Base-by-base conservation (phyloP, 352 stramenopile species). In the Globisporangium takayamanum region DNA sequence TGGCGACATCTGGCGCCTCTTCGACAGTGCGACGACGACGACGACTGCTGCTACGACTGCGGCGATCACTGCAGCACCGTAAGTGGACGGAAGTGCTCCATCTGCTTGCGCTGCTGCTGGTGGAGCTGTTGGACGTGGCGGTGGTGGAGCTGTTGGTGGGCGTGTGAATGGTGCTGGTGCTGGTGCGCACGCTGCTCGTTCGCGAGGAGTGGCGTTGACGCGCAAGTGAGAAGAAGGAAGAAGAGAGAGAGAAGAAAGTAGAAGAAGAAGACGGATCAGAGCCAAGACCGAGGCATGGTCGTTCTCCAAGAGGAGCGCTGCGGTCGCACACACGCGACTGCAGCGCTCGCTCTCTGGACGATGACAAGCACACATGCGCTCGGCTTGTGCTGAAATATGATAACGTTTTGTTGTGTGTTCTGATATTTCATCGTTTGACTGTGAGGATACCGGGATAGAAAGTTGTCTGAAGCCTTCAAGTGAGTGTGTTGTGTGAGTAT, bases 1-100 rank as follows among this genome's bases (percentile, higher is more conserved):
- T 52, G 84, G 84, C 51, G 80, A 94, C 64, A 94, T 94, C 50
- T 94, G 84, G 84, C 75, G 87, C 60, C 63, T 92, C 57, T 90
- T 94, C 53, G 70, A 80, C 30, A 37, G n/a, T 18, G 26, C 16
- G 6, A 28, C 28, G 49, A n/a, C 26, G 5, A 46, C 69, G 12
- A 54, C 68, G 12, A 37, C 67, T 18, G 64, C 60, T 45, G 41
- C 67, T 1, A 25, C 33, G 8, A 65, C 36, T n/a, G 62, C 67
- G 18, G 67, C 70, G 48, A 51, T 39, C 33, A 39, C 33, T 47
- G 41, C 41, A 20, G 41, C 52, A 20, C 52, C 52, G 26, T 57
- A 36, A 37, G 36, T 12, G 41, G 12, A 45, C 20, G 28, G 50
- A 30, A 10, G 18, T 20, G 22, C 4, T 36, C 5, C 33, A 39